phyloP scores from a whole-genome alignment of 2,329 filamentous ascomycete species.

The Fusarium praegraminearum region DNA sequence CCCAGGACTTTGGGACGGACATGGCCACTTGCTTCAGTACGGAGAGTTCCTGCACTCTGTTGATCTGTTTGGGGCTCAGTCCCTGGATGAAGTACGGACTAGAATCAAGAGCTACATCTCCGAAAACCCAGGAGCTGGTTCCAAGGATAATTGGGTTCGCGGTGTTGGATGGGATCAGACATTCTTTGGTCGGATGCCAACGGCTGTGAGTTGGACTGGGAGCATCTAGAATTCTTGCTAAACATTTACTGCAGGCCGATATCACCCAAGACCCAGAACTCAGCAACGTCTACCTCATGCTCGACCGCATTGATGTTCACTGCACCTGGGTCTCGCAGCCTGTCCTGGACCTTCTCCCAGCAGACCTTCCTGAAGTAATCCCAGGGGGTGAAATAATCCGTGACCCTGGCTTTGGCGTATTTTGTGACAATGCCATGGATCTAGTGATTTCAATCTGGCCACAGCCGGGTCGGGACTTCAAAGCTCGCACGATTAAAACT shows the following conservation, averaged over 20 bases:
- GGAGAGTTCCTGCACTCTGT: conserved; percentile 76
- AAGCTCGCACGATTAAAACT: conserved; percentile 65
- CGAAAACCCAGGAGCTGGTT: conserved; percentile 64
- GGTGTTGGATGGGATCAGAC: conserved; percentile 80
- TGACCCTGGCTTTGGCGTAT: conserved; percentile 73
- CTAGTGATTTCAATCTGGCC: conserved; percentile 69
- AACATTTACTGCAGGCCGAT: conserved; percentile 57
- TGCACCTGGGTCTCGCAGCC: conserved; percentile 76
- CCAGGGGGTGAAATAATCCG: conserved; percentile 74
- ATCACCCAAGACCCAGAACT: conserved; percentile 66
- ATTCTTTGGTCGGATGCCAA: conserved; percentile 73
- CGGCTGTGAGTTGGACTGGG: conserved; percentile 61
- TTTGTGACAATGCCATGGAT: conserved; percentile 80
- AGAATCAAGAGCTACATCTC: conserved; percentile 65
- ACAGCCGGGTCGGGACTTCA: conserved; percentile 64
- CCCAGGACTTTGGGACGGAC: conserved; percentile 77
- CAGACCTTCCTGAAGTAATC: conserved; percentile 62
- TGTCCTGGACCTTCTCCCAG: conserved; percentile 70
- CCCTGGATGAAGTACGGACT: conserved; percentile 65
- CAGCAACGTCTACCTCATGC: conserved; percentile 71
- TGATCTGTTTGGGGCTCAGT: conserved; percentile 70
- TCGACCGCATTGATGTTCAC: conserved; percentile 77
- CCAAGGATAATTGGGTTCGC: conserved; percentile 69
- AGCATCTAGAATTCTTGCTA: not conserved
- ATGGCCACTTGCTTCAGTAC: conserved; percentile 75